A percentile compares a stretch with the other conserved stretches of the same genome.
These are phyloP conservation scores for Candida sanyaensis DNA, from an alignment of 1,139 yeast species.

Conservation along the genomic window DNA sequence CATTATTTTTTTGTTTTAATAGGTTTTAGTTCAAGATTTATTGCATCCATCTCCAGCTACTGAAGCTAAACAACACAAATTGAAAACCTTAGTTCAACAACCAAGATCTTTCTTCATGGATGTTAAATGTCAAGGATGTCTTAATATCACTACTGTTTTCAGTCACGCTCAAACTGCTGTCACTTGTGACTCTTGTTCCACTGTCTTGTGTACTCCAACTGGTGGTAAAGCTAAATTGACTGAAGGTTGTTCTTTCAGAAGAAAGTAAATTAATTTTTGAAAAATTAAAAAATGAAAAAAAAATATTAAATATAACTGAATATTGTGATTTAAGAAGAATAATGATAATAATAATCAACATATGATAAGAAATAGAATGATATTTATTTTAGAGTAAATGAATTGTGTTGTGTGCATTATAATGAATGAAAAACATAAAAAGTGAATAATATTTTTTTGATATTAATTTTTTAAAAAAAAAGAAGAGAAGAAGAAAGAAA, in stretches of 20 bases:
- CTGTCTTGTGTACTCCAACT: conserved; percentile 97
- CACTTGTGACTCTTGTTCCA: conserved; percentile 97
- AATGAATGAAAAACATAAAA: not conserved
- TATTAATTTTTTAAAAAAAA: no score
- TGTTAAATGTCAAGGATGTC: conserved; percentile 98
- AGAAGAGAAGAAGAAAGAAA: no score
- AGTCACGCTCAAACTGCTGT: conserved; percentile 99
- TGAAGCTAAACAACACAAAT: conserved; percentile 95
- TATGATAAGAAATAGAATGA: not conserved
- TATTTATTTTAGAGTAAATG: not conserved
- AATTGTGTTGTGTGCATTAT: not conserved
- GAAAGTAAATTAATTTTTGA: conserved; percentile 68
- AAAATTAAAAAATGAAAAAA: no score
- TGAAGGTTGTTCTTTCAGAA: conserved; percentile 99
- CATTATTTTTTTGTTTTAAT: conserved; percentile 8
- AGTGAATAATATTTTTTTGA: not conserved
- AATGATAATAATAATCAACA: not conserved
- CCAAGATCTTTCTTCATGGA: conserved; percentile 99
- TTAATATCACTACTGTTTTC: conserved; percentile 97
- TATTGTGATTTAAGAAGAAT: no score
- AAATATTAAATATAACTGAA: no score
- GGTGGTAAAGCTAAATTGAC: conserved; percentile 99
- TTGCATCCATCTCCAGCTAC: conserved; percentile 96
- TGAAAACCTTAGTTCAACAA: conserved; percentile 92
- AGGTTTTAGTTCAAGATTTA: conserved; percentile 95